A percentile compares a stretch with the other conserved stretches of the same genome.
phyloP scores from a whole-genome alignment of 805 yeast species.

The Candida silvatica region DNA sequence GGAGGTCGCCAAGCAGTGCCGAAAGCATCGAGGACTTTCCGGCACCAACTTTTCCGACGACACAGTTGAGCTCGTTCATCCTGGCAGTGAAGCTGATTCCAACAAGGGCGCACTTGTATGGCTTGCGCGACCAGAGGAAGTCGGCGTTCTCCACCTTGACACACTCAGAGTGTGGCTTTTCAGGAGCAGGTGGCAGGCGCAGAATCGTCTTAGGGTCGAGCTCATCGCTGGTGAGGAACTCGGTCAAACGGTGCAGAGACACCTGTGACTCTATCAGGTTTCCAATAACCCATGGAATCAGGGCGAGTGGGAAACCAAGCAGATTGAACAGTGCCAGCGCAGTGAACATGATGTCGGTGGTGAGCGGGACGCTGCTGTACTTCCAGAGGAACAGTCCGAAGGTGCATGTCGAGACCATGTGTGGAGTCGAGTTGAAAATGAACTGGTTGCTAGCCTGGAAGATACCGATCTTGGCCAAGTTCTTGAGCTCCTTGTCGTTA shows the following conservation, averaged over 20 bases:
- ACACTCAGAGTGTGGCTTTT: slow-evolving; percentile 56
- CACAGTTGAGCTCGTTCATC: slow-evolving; percentile 48
- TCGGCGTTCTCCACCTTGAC: slow-evolving; percentile 58
- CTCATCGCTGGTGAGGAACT: slow-evolving; percentile 68
- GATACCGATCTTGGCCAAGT: slow-evolving; percentile 65
- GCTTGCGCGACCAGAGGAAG: slow-evolving; percentile 71
- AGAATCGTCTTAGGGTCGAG: slow-evolving; percentile 63
- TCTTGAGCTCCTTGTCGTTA: slow-evolving; percentile 76
- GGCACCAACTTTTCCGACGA: slow-evolving; percentile 61
- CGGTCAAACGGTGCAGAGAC: slow-evolving; percentile 64
- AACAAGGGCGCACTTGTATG: slow-evolving; percentile 50
- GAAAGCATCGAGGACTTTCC: slow-evolving; percentile 56
- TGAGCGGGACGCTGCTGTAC: slow-evolving; percentile 48
- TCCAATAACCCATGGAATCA: slow-evolving; percentile 85
- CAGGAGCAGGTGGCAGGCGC: slow-evolving; percentile 33
- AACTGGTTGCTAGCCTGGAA: slow-evolving; percentile 64
- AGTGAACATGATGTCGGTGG: slow-evolving; percentile 88
- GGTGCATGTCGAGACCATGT: slow-evolving; percentile 80
- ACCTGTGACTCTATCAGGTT: slow-evolving; percentile 84
- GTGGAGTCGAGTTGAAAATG: slow-evolving; percentile 82
- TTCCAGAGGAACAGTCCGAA: slow-evolving; percentile 68
- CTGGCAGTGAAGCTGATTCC: slow-evolving; percentile 39
- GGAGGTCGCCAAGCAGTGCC: slow-evolving; percentile 47
- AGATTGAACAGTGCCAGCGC: slow-evolving; percentile 84
- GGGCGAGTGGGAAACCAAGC: slow-evolving; percentile 84